Base-by-base conservation (phyloP, 2,329 filamentous ascomycete genomes). In the Mycosphaerella sp. region DNA sequence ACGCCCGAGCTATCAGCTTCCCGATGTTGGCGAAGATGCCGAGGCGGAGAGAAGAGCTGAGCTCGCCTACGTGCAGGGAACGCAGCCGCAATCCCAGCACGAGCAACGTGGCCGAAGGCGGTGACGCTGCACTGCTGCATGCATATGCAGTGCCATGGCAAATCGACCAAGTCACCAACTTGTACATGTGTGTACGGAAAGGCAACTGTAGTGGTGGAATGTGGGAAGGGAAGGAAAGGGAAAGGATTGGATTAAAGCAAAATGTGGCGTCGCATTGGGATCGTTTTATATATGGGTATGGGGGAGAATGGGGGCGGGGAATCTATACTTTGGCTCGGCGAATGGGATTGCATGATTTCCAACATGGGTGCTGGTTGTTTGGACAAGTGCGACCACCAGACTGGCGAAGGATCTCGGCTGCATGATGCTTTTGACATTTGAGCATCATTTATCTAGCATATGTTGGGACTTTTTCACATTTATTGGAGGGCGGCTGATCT, bases 1-100 rank as follows among this genome's bases (percentile, higher is more conserved):
- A 35, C 54, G 63, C 44, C 64, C 64, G n/a, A 59, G 62, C 43
- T 56, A 52, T 45, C 52, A 62, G 17, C 54, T 67, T 7, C 61
- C 59, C 41, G 48, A 63, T 6, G 55, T 66, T 8, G 57, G 60
- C 13, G 64, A 67, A 42, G 59, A 62, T 14, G 41, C 54, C 16
- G 64, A 63, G 36, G 63, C 55, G 12, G 63, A 63, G 50, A 35
- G 52, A 5, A 55, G 47, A 48, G 62, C 60, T 6, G 62, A 64
- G 43, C 46, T 54, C 51, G 40, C 41, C 28, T 42, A 46, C 44
- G 47, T 49, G 34, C 51, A 49, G 42, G 48, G 46, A 18, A 30
- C 46, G 13, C 41, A 44, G 48, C 41, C 21, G 46, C 46, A 21
- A 25, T 35, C 40, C 13, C 47, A 50, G 25, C 41, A 44, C 18